phyloP scores from a whole-genome alignment of 2,329 filamentous ascomycete genomes.

The Xylaria sp. region DNA sequence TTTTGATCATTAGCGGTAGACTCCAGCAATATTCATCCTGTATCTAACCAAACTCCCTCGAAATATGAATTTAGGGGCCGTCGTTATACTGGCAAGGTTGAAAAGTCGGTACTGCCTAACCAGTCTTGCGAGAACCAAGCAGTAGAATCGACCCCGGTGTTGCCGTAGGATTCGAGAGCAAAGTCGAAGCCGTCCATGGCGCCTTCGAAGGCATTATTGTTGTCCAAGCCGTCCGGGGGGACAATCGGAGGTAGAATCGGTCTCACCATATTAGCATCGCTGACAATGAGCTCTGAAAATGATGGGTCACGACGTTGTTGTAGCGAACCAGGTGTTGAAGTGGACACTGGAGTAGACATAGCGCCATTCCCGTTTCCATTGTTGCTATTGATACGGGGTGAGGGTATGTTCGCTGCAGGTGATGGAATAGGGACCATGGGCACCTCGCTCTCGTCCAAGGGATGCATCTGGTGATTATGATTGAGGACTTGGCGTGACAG shows the following conservation, averaged over 20 bases:
- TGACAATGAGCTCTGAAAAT: slow-evolving; percentile 24
- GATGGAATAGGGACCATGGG: slow-evolving; percentile 28
- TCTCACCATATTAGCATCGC: slow-evolving; percentile 28
- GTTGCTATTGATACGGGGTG: slow-evolving; percentile 19
- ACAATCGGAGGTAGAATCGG: slow-evolving; percentile 30
- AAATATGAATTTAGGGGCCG: not conserved
- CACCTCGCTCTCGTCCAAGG: slow-evolving; percentile 31
- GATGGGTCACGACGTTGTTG: slow-evolving; percentile 25
- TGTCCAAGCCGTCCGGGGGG: slow-evolving; percentile 37
- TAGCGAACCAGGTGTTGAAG: slow-evolving; percentile 17
- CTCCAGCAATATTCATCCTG: not conserved
- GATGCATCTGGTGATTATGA: slow-evolving; percentile 29
- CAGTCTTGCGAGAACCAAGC: slow-evolving; percentile 33
- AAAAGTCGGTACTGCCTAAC: slow-evolving; percentile 28
- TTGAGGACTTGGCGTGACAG: slow-evolving; percentile 24
- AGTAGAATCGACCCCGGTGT: slow-evolving; percentile 30
- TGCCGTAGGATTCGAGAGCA: slow-evolving; percentile 42
- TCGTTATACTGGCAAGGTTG: slow-evolving; percentile 27
- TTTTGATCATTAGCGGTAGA: not conserved
- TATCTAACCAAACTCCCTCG: not conserved
- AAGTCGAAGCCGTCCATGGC: slow-evolving; percentile 44
- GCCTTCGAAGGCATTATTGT: slow-evolving; percentile 48
- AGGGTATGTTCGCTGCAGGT: slow-evolving; percentile 26
- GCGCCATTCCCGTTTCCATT: slow-evolving; percentile 9
- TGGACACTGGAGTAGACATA: slow-evolving; percentile 25